phyloP scores from a whole-genome alignment of 495 filamentous ascomycete species.

The Friedmanniomyces simplex region DNA sequence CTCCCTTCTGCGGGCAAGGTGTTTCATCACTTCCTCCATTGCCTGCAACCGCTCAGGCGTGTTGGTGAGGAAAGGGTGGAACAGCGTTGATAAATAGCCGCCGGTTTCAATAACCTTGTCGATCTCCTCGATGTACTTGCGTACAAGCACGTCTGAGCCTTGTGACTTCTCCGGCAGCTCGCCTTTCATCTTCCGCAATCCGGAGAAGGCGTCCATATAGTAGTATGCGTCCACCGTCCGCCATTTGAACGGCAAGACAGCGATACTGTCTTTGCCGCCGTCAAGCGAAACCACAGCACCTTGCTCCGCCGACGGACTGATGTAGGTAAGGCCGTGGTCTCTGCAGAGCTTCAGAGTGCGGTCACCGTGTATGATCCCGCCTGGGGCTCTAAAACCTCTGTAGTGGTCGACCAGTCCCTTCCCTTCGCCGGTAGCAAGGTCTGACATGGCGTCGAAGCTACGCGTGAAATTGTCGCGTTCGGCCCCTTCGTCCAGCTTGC shows the following conservation, averaged over 20 bases:
- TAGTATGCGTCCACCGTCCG: conserved; percentile 23
- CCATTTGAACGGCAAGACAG: conserved; percentile 20
- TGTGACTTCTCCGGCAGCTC: conserved; percentile 5
- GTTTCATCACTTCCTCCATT: conserved; percentile 17
- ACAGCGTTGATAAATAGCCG: conserved; percentile 17
- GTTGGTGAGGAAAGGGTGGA: conserved; percentile 21
- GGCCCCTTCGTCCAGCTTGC: conserved; percentile 7
- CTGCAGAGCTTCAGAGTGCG: conserved; percentile 18
- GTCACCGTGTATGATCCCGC: conserved; percentile 17
- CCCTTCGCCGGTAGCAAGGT: conserved; percentile 4
- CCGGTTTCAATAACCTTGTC: conserved; percentile 17
- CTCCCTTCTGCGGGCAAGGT: conserved; percentile 14
- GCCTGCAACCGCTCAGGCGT: conserved; percentile 5
- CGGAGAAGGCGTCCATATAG: conserved; percentile 19
- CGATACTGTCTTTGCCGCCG: conserved; percentile 14
- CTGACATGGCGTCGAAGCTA: conserved; percentile 15
- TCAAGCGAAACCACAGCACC: conserved; percentile 7
- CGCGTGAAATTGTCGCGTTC: conserved; percentile 16
- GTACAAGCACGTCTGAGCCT: conserved; percentile 1
- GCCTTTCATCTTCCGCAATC: conserved; percentile 15
- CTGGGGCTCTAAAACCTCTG: conserved; percentile 19
- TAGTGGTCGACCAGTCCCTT: conserved; percentile 6
- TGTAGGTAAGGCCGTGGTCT: conserved; percentile 18
- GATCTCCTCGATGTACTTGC: conserved; percentile 10
- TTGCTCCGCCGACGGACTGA: conserved; percentile 19